These are phyloP conservation scores for Orbilia javanica DNA, from an alignment of 2,329 filamentous ascomycete genomes.

Conservation along the genomic window DNA sequence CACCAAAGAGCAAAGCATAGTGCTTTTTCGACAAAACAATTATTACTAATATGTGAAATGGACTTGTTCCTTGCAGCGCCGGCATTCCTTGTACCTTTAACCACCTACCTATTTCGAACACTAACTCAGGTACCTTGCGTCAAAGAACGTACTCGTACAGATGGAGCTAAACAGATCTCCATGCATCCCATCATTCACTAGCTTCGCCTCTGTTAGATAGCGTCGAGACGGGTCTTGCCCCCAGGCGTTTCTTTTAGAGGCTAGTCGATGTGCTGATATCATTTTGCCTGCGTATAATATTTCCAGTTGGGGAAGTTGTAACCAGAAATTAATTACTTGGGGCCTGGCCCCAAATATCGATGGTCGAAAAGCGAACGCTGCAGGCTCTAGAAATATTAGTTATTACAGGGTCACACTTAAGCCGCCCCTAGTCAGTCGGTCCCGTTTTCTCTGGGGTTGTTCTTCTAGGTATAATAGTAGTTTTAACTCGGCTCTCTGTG, in stretches of 20 bases:
- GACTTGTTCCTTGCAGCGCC: conserved; percentile 46
- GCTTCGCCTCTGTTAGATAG: neutral
- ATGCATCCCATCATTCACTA: neutral
- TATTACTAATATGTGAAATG: conserved; percentile 38
- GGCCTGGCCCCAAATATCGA: neutral
- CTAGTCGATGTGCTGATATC: neutral
- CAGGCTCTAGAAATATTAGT: neutral
- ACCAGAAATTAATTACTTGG: neutral
- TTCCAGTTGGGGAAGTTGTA: neutral
- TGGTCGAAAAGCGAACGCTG: neutral
- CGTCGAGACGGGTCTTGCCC: neutral
- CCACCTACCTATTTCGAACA: conserved; percentile 38
- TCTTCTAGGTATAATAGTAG: neutral
- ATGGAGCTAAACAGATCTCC: neutral
- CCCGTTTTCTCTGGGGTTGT: neutral
- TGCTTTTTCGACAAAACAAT: conserved; percentile 4
- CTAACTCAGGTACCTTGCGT: conserved; percentile 40
- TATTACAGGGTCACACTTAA: neutral
- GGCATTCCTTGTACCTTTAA: conserved; percentile 44
- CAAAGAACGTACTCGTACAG: neutral
- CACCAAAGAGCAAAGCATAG: neutral
- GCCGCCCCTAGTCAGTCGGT: neutral
- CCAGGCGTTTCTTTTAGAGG: neutral
- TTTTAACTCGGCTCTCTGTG: neutral
- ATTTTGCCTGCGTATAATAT: neutral